phyloP scores from a whole-genome alignment of 1,284 basidiomycete genomes.

The Ceratobasidium sp. region DNA sequence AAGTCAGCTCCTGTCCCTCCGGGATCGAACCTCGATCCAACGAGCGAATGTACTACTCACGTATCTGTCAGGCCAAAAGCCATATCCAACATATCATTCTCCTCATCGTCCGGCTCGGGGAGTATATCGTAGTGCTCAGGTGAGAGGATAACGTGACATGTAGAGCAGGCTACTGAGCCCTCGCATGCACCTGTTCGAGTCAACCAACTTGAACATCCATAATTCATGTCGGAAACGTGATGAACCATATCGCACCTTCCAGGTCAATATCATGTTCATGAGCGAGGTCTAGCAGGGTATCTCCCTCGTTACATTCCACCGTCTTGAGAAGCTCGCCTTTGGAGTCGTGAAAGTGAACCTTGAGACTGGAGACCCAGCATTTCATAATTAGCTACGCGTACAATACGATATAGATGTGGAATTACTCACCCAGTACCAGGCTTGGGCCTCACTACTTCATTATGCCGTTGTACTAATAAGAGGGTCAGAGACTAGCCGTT shows the following conservation, averaged over 20 bases:
- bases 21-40: background rate
- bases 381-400: background rate
- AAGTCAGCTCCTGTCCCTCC: background rate
- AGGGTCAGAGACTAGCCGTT: background rate
- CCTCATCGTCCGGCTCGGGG: slow-evolving; percentile 94
- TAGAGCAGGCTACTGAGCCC: slow-evolving; percentile 96
- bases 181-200: slow-evolving; percentile 83
- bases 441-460: slow-evolving; percentile 60
- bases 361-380: slow-evolving; percentile 65
- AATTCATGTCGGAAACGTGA: background rate
- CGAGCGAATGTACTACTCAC: slow-evolving; percentile 53
- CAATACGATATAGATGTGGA: background rate
- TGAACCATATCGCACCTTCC: slow-evolving; percentile 69
- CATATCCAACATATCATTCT: slow-evolving; percentile 98
- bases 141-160: slow-evolving; percentile 92
- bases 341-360: slow-evolving; percentile 86
- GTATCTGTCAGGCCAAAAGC: slow-evolving; percentile 97
- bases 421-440: slow-evolving; percentile 68
- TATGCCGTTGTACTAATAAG: slow-evolving; percentile 49
- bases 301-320: slow-evolving; percentile 91
- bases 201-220: slow-evolving; percentile 19
- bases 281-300: slow-evolving; percentile 88
- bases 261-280: slow-evolving; percentile 97
- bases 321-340: slow-evolving; percentile 85
- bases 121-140: slow-evolving; percentile 84